phyloP scores from a whole-genome alignment of 2,329 filamentous ascomycete species.

The Sclerotinia nivalis region DNA sequence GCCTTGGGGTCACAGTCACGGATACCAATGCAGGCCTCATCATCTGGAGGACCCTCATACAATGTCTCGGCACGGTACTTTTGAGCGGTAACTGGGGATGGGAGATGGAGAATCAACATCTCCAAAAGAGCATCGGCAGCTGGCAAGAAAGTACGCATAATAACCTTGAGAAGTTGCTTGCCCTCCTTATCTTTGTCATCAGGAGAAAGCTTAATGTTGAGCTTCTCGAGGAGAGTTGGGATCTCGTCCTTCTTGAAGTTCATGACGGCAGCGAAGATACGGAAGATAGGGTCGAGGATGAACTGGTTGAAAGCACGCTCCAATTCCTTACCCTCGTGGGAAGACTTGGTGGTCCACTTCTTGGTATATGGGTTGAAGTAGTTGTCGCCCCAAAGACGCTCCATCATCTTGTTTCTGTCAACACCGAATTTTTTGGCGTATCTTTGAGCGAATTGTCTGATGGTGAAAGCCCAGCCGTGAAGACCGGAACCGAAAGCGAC shows the following conservation, averaged over 20 bases:
- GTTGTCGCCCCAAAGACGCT: constrained; percentile 99
- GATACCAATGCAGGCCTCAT: constrained; percentile 92
- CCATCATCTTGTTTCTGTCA: constrained; percentile 99
- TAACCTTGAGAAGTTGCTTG: constrained; percentile 95
- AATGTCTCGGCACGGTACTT: constrained; percentile 97
- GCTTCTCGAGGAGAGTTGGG: constrained; percentile 80
- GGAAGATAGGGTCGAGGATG: constrained; percentile 99
- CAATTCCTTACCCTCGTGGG: constrained; percentile 80
- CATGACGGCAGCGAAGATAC: constrained; percentile 94
- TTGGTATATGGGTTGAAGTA: constrained; percentile 99
- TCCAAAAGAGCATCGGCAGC: constrained; percentile 97
- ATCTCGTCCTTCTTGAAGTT: constrained; percentile 98
- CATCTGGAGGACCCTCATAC: constrained; percentile 95
- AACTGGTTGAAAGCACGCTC: constrained; percentile 99
- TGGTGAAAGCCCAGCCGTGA: constrained; percentile 99
- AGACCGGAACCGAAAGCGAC: constrained; percentile 99
- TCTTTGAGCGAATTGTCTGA: constrained; percentile 92
- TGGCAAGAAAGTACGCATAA: constrained; percentile 99
- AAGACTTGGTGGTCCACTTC: constrained; percentile 95
- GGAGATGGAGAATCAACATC: constrained; percentile 99
- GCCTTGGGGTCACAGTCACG: constrained; percentile 97
- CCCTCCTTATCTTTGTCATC: constrained; percentile 94
- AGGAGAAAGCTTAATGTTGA: constrained; percentile 82
- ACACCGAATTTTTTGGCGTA: constrained; percentile 99
- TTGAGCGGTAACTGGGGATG: constrained; percentile 93